These are phyloP conservation scores for Kodamaea sp. DNA, from an alignment of 1,139 yeast genomes.

Conservation along the genomic window DNA sequence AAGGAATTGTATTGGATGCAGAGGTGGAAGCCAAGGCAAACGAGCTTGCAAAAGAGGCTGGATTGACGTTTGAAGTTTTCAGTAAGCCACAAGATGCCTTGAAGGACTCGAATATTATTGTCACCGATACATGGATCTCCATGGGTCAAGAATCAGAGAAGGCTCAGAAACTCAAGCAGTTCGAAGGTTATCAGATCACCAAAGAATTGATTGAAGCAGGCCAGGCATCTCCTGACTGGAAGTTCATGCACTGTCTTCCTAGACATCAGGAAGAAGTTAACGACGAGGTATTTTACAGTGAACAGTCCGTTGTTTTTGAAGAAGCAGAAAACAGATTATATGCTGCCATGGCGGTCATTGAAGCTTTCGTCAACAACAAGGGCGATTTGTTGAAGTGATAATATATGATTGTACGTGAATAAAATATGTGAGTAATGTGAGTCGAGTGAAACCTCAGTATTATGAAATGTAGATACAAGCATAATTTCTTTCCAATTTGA, in stretches of 20 bases:
- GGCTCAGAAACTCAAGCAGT: constrained; percentile 69
- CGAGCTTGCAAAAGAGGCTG: constrained; percentile 51
- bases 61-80: constrained; percentile 60
- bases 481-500: too few species aligned
- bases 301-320: constrained; percentile 81
- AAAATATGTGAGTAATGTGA: too few species aligned
- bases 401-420: too few species aligned
- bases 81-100: constrained; percentile 77
- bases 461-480: too few species aligned
- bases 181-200: constrained; percentile 83
- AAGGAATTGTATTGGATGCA: constrained; percentile 62
- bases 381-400: constrained; percentile 10
- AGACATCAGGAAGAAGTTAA: constrained; percentile 92
- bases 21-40: constrained; percentile 59
- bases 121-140: constrained; percentile 97
- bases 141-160: constrained; percentile 96
- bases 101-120: constrained; percentile 72
- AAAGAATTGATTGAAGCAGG: constrained; percentile 56
- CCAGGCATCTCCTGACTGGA: constrained; percentile 69
- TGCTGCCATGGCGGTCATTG: constrained; percentile 93
- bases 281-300: constrained; percentile 88
- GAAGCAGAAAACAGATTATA: constrained; percentile 96
- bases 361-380: constrained; percentile 82
- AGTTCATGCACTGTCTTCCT: constrained; percentile 96
- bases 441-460: too few species aligned